Evolutionary conservation across 306 rosid genomes (phyloP).

Genomic region (Cercis canadensis): DNA sequence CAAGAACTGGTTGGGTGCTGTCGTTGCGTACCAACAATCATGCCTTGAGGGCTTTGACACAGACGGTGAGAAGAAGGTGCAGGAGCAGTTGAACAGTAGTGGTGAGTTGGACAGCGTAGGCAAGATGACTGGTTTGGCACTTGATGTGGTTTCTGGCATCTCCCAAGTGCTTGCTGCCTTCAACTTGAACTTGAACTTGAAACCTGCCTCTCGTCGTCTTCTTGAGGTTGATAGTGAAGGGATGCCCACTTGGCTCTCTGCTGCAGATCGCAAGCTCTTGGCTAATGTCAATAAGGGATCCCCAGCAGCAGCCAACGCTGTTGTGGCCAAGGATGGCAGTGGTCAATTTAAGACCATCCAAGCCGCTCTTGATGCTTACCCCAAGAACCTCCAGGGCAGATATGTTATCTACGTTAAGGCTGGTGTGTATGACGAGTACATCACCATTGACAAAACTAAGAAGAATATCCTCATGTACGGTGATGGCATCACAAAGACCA

Average conservation of each 20-base stretch:
- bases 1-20: slow-evolving; percentile 68
- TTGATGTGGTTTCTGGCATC: slow-evolving; percentile 57
- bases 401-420: slow-evolving; percentile 67
- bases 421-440: slow-evolving; percentile 60
- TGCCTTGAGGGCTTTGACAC: slow-evolving; percentile 61
- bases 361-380: slow-evolving; percentile 64
- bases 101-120: slow-evolving; percentile 34
- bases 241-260: slow-evolving; percentile 59
- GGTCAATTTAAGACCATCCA: slow-evolving; percentile 55
- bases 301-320: too few relatives aligned
- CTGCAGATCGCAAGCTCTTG: slow-evolving; percentile 60
- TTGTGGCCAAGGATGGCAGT: slow-evolving; percentile 80
- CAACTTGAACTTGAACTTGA: slow-evolving; percentile 42
- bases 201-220: slow-evolving; percentile 55
- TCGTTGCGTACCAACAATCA: slow-evolving; percentile 55
- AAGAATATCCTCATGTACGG: slow-evolving; percentile 63
- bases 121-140: slow-evolving; percentile 59
- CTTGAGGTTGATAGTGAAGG: slow-evolving; percentile 43
- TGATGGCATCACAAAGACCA: slow-evolving; percentile 59
- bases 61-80: slow-evolving; percentile 33
- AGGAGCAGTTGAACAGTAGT: background rate
- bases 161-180: slow-evolving; percentile 31
- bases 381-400: slow-evolving; percentile 44
- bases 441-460: slow-evolving; percentile 33
- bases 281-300: too few relatives aligned